These are phyloP conservation scores for Mucuna pruriens DNA, from an alignment of 306 rosid genomes.

Conservation along the genomic window DNA sequence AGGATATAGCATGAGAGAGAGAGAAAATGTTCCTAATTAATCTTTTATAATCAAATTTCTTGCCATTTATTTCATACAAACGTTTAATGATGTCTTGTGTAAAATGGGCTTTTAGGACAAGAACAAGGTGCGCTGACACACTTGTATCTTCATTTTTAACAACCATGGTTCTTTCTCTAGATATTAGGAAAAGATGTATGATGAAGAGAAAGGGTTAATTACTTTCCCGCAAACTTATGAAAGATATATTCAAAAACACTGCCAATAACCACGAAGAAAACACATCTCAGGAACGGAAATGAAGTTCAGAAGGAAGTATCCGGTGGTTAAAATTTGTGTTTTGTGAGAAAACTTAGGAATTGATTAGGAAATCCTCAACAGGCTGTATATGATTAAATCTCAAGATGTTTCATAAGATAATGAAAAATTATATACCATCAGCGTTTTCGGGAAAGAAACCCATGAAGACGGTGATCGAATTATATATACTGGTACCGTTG, in stretches of 20 bases:
- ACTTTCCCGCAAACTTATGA: background rate
- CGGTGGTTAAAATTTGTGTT: background rate
- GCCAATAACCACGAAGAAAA: constrained; percentile 7
- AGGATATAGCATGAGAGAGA: background rate
- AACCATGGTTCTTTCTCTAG: background rate
- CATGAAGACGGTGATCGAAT: constrained; percentile 6
- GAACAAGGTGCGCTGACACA: background rate
- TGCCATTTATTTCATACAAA: background rate
- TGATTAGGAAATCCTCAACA: constrained; percentile 13
- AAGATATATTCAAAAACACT: background rate
- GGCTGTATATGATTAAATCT: constrained; percentile 3
- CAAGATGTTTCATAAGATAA: background rate
- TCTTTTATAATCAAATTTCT: background rate
- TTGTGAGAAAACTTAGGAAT: background rate
- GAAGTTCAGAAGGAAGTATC: constrained; percentile 20
- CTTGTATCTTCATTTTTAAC: background rate
- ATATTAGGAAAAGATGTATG: background rate
- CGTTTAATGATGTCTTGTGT: background rate
- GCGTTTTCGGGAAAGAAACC: background rate
- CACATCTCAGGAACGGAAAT: background rate
- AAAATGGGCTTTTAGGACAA: background rate
- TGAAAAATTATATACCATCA: background rate
- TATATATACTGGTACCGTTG: background rate
- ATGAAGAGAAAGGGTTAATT: background rate
- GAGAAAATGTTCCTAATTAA: background rate